These are phyloP conservation scores for Naematelia aurantialba DNA, from an alignment of 768 basidiomycete species.

Conservation along the genomic window DNA sequence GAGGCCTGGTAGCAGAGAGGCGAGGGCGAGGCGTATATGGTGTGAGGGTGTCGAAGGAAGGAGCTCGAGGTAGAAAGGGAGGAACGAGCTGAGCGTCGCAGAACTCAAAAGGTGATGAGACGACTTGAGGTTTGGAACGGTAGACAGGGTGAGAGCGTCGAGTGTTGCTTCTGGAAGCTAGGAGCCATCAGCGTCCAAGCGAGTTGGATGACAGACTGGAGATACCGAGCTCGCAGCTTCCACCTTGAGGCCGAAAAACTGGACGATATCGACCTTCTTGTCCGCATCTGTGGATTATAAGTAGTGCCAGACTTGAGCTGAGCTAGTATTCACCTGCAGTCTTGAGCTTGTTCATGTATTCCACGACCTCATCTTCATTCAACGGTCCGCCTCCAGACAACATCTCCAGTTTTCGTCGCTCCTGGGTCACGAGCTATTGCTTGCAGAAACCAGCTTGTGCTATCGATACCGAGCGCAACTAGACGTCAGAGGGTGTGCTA, in stretches of 20 bases:
- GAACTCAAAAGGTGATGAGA: conserved; percentile 27
- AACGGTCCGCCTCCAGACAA: neutral
- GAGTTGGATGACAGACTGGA: neutral
- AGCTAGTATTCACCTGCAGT: conserved; percentile 24
- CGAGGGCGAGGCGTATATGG: conserved; percentile 29
- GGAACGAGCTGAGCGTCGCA: conserved; percentile 31
- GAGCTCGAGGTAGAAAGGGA: conserved; percentile 39
- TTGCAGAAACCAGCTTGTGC: too few species aligned
- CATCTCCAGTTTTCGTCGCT: too few species aligned
- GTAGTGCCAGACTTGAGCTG: neutral
- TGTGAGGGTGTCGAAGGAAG: conserved; percentile 20
- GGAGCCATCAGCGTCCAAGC: neutral
- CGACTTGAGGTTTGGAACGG: conserved; percentile 29
- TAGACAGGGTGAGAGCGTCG: conserved; percentile 34
- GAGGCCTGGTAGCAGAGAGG: conserved; percentile 35
- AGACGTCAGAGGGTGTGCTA: too few species aligned
- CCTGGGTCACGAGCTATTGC: too few species aligned
- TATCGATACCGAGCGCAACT: too few species aligned
- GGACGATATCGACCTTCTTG: conserved; percentile 47
- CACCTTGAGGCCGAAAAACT: conserved; percentile 41
- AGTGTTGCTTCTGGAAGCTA: conserved; percentile 40
- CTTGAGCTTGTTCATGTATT: conserved; percentile 36
- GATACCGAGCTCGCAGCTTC: conserved; percentile 36
- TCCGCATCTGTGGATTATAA: conserved; percentile 26
- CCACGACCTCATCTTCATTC: conserved; percentile 33